phyloP scores from a whole-genome alignment of 2,329 filamentous ascomycete genomes.

The Fusarium sp. region DNA sequence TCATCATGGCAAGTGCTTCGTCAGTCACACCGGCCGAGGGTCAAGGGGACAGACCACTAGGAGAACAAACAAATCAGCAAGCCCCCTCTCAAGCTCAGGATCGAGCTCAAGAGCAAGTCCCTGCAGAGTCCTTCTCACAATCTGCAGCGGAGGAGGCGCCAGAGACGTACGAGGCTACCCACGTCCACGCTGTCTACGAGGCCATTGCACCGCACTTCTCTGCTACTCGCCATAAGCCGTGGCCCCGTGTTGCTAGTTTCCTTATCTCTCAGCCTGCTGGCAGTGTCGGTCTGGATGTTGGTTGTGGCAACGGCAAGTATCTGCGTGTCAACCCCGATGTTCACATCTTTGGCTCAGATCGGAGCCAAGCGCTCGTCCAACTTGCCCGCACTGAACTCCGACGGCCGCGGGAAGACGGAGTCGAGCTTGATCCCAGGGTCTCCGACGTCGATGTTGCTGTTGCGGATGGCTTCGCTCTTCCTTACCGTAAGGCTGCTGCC shows the following conservation, averaged over 20 bases:
- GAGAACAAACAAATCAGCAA: not conserved
- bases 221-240: slow-evolving; percentile 82
- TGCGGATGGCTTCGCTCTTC: slow-evolving; percentile 85
- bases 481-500: slow-evolving; percentile 69
- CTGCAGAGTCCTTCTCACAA: slow-evolving; percentile 25
- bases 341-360: slow-evolving; percentile 86
- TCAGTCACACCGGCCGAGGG: slow-evolving; percentile 39
- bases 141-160: slow-evolving; percentile 49
- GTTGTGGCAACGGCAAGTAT: slow-evolving; percentile 98
- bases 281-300: slow-evolving; percentile 86
- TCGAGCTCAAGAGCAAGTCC: slow-evolving; percentile 14
- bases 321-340: slow-evolving; percentile 80
- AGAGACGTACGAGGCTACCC: slow-evolving; percentile 79
- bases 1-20: slow-evolving; percentile 43
- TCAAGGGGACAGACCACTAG: slow-evolving; percentile 32
- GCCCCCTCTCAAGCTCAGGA: slow-evolving; percentile 1
- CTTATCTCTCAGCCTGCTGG: slow-evolving; percentile 73
- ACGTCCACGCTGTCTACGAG: slow-evolving; percentile 94
- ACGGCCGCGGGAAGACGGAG: slow-evolving; percentile 29
- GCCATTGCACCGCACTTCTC: slow-evolving; percentile 88
- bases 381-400: slow-evolving; percentile 56
- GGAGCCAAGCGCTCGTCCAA: slow-evolving; percentile 69
- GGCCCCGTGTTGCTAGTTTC: slow-evolving; percentile 90
- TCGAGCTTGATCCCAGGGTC: slow-evolving; percentile 20
- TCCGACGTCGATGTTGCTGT: slow-evolving; percentile 74